These are phyloP conservation scores for Hypoxylon subgilvum DNA, from an alignment of 495 filamentous ascomycete genomes.

Conservation along the genomic window DNA sequence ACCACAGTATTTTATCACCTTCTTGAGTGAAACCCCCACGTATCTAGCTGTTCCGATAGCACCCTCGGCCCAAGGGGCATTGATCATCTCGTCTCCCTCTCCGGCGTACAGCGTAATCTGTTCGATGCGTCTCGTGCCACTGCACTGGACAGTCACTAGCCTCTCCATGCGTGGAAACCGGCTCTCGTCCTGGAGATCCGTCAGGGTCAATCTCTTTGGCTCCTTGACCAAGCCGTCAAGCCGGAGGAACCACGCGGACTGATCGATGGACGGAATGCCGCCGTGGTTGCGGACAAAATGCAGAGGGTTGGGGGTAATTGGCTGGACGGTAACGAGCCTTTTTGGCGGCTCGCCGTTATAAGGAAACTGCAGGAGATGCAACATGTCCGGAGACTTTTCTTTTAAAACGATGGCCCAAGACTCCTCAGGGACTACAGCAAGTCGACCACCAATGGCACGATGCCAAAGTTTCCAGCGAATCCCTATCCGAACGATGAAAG, in stretches of 20 bases:
- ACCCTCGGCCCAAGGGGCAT: conserved; percentile 71
- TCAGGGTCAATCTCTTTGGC: conserved; percentile 59
- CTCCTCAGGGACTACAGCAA: conserved; percentile 56
- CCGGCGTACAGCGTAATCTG: conserved; percentile 68
- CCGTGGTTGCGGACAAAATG: conserved; percentile 74
- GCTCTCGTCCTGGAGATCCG: conserved; percentile 62
- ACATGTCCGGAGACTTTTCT: conserved; percentile 70
- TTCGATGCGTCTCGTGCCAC: conserved; percentile 70
- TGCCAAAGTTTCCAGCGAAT: conserved; percentile 72
- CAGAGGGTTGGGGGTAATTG: conserved; percentile 64
- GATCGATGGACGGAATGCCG: conserved; percentile 65
- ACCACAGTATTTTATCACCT: conserved; percentile 70
- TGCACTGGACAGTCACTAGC: conserved; percentile 68
- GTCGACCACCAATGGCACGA: conserved; percentile 60
- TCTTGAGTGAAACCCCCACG: conserved; percentile 67
- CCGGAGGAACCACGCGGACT: conserved; percentile 56
- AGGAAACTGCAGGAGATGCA: conserved; percentile 71
- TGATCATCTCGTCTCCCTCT: conserved; percentile 71
- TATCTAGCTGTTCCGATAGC: conserved; percentile 71
- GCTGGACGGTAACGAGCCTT: conserved; percentile 52
- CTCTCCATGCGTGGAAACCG: conserved; percentile 62
- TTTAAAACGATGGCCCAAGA: conserved; percentile 63
- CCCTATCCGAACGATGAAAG: conserved; percentile 38
- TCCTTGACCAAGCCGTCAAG: conserved; percentile 64
- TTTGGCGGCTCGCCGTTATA: conserved; percentile 73